Base-by-base conservation (phyloP, 495 filamentous ascomycete genomes). In the Trichoderma erinaceum region DNA sequence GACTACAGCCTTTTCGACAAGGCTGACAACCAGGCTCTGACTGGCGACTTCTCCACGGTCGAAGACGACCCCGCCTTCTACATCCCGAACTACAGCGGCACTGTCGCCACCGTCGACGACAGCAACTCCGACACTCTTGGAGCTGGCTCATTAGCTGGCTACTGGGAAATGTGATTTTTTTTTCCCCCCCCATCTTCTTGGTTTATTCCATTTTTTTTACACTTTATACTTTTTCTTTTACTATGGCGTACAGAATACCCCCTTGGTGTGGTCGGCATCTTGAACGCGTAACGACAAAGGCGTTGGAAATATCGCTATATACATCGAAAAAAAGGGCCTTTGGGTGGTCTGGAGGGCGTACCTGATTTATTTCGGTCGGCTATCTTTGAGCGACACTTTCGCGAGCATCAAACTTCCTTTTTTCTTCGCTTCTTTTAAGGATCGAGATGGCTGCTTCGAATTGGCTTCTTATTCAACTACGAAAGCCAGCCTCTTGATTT, bases 1-100 rank as follows among this genome's bases (percentile, higher is more conserved):
- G 86, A 86, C 70, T 86, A 87, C 65, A 86, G 88, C 66, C 67
- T 66, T 61, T 75, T 74, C 71, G 86, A 86, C 74, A 85, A 89
- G 76, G 72, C 72, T 18, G 68, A 70, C 4, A 68, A 73, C 43
- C 78, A 73, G 76, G 68, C 78, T 6, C 73, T 70, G 67, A 68
- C 43, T 64, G 69, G 67, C 61, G 25, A 32, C 23, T 73, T 74
- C 50, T 18, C 71, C 10, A 64, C 72, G 10, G 69, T 76, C 4
- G 77, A 79, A 10, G 75, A 79, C 27, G 77, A 79, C 32, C 69
- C 73, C 43, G 68, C 71, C 1, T 74, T 72, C 43, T 79, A 75
- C 75, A 71, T 76, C 65, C 68, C 65, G 44, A 69, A 74, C 35
- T 75, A 74, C 66, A 32, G 23, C 63, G 58, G 61, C 61, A 71